Evolutionary conservation across 345 rosid species (phyloP).

Genomic region (Lenwebbia sp.): DNA sequence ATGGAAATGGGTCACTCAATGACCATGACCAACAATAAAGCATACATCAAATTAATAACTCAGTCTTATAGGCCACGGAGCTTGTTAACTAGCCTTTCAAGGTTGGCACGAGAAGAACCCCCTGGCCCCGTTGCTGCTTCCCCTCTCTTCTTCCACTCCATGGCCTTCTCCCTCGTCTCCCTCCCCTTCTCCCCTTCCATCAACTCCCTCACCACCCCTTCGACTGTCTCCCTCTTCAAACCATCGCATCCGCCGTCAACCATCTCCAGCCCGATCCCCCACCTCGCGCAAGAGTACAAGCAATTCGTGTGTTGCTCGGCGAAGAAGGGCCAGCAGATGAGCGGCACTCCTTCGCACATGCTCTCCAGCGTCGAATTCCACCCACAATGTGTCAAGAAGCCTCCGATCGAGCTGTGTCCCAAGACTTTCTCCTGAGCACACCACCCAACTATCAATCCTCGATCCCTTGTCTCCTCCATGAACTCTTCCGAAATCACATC

Average conservation of each 20-base stretch:
- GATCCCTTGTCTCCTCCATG: background rate
- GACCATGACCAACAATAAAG: background rate
- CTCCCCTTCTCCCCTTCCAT: slow-evolving; percentile 13
- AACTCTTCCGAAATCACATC: background rate
- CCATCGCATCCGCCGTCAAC: background rate
- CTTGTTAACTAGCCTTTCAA: background rate
- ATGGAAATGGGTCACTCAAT: background rate
- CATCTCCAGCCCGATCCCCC: slow-evolving; percentile 33
- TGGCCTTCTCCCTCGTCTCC: slow-evolving; percentile 1
- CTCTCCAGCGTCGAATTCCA: slow-evolving; percentile 13
- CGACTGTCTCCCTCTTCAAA: slow-evolving; percentile 14
- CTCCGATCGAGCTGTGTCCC: slow-evolving; percentile 1
- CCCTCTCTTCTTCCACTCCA: slow-evolving; percentile 11
- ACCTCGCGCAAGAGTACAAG: slow-evolving; percentile 9
- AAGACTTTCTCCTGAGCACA: slow-evolving; percentile 6
- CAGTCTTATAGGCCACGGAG: background rate
- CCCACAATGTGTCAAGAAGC: slow-evolving; percentile 4
- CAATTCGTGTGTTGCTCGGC: slow-evolving; percentile 12
- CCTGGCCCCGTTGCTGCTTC: background rate
- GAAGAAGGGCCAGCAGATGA: slow-evolving; percentile 14
- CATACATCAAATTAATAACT: background rate
- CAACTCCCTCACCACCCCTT: slow-evolving; percentile 8
- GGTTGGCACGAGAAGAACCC: background rate
- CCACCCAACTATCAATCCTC: slow-evolving; percentile 3
- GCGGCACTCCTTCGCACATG: slow-evolving; percentile 4